Percentiles rank a stretch among this genome's conserved stretches.
Evolutionary conservation across 352 stramenopile genomes (phyloP).

Genomic region (Pythium dissotocum): DNA sequence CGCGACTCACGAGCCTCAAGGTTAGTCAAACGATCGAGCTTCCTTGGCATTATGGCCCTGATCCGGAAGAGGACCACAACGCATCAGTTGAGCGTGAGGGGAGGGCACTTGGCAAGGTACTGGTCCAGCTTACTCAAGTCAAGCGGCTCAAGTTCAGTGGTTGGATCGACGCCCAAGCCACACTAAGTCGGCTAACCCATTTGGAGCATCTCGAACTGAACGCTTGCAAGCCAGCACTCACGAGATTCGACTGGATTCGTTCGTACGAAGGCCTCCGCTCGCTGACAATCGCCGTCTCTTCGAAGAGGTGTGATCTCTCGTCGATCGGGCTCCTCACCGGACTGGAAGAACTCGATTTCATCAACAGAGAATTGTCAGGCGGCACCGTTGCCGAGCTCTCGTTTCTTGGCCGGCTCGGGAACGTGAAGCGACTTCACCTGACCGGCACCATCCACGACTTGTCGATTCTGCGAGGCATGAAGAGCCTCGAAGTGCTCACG

Average conservation of each 20-base stretch:
- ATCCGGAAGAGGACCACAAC: too few species aligned
- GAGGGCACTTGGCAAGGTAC: neutral
- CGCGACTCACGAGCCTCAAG: too few species aligned
- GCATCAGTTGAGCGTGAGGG: too few species aligned
- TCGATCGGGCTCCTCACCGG: neutral
- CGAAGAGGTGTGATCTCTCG: neutral
- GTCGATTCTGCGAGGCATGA: neutral
- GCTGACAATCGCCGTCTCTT: neutral
- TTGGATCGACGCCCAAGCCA: neutral
- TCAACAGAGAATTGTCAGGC: neutral
- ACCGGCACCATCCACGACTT: neutral
- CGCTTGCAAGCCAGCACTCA: neutral
- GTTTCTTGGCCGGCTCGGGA: neutral
- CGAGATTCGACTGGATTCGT: neutral
- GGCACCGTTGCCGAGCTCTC: too few species aligned
- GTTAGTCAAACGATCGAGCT: too few species aligned
- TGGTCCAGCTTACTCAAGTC: neutral
- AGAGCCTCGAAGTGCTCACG: neutral
- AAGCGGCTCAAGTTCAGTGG: neutral
- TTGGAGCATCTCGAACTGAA: neutral
- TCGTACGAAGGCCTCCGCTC: neutral
- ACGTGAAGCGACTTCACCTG: neutral
- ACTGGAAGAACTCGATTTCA: neutral
- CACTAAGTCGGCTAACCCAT: neutral
- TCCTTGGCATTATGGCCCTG: too few species aligned